Base-by-base conservation (phyloP, 495 filamentous ascomycete genomes). In the Lepraria neglecta region DNA sequence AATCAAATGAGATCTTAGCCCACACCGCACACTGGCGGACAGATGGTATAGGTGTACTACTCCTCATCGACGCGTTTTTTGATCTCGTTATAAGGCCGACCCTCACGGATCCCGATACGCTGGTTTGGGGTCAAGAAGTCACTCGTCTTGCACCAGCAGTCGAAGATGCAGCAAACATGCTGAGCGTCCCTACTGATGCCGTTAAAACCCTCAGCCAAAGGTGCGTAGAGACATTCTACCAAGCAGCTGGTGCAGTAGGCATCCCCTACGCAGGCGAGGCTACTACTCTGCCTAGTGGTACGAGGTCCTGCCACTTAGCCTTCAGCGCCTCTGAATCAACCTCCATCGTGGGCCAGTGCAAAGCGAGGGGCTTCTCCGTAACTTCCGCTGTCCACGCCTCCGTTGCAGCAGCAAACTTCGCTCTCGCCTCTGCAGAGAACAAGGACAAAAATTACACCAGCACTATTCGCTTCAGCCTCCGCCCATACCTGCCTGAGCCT, bases 21-120 rank as follows among this genome's bases (percentile, higher is more conserved):
- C 68, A 74, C 50, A 56, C 55, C 10, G 62, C 72, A 28, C 73
- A 74, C 59, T 74, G 73, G 71, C 70, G 68, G 14, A 73, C 64
- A 19, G 73, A 75, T 43, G 72, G 71, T 15, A 35, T 64, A 24
- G 70, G 72, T 38, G 65, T 60, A 3, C 55, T 74, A 3, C 68
- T 68, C 1, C 71, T 74, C 21, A 61, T 72, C 6, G 62, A 69
- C 48, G 57, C 64, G 35, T 64, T 64, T 52, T 62, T 66, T 47
- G 52, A 54, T 11, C 60, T 61, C 12, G 17, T 66, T 3, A 45
- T 33, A 54, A 48, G 47, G 4, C 38, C 48, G n/a, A n/a, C 48
- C 53, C 40, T 64, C 55, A 51, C 47, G 30, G 47, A 65, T 56
- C 64, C 69, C 30, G 35, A 60, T 42, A 47, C 35, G 9, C 38